phyloP scores from a whole-genome alignment of 2,329 filamentous ascomycete genomes.

The Capronia epimyces region DNA sequence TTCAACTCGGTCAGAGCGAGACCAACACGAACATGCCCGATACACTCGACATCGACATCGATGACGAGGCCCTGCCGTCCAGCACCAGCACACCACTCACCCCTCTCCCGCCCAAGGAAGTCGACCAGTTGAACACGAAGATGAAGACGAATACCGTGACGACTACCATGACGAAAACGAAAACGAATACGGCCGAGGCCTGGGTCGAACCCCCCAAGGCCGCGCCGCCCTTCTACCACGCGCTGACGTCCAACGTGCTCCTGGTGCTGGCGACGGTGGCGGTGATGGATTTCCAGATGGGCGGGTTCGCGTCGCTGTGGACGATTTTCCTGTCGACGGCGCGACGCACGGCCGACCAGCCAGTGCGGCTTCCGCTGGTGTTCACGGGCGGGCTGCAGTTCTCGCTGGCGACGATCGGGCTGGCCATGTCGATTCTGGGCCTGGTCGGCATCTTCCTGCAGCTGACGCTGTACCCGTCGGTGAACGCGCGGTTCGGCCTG shows the following conservation, averaged over 20 bases:
- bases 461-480: slow-evolving; percentile 62
- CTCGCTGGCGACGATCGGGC: slow-evolving; percentile 62
- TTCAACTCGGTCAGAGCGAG: slow-evolving; percentile 14
- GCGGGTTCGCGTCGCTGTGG: slow-evolving; percentile 70
- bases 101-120: slow-evolving; percentile 17
- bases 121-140: slow-evolving; percentile 35
- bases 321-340: slow-evolving; percentile 72
- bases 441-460: slow-evolving; percentile 67
- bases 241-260: slow-evolving; percentile 53
- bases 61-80: slow-evolving; percentile 16
- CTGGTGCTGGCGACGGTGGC: slow-evolving; percentile 58
- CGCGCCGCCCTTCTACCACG: slow-evolving; percentile 41
- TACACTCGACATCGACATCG: slow-evolving; percentile 1
- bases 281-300: slow-evolving; percentile 67
- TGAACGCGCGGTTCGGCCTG: slow-evolving; percentile 63
- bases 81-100: slow-evolving; percentile 19
- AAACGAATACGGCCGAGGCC: neutral
- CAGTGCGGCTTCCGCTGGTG: slow-evolving; percentile 45
- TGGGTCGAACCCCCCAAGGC: slow-evolving; percentile 1
- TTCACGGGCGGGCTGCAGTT: slow-evolving; percentile 70
- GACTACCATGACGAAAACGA: slow-evolving; percentile 27
- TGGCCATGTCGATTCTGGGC: slow-evolving; percentile 70
- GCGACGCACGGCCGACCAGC: slow-evolving; percentile 46
- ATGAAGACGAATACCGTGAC: too few relatives aligned
- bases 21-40: slow-evolving; percentile 4